phyloP scores from a whole-genome alignment of 345 rosid species.

The Angophora floribunda region DNA sequence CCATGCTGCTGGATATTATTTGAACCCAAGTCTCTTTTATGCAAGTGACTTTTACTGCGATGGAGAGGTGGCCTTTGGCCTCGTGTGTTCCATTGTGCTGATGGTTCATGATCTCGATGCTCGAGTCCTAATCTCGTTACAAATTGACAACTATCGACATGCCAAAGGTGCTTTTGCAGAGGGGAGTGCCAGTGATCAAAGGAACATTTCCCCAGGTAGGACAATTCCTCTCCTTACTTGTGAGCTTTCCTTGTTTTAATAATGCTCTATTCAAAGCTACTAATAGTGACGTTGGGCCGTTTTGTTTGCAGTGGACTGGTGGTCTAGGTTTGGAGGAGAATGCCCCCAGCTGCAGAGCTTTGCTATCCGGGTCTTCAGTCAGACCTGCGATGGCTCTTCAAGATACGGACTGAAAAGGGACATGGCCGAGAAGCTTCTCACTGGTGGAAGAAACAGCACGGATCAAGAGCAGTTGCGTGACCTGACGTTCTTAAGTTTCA shows the following conservation, averaged over 20 bases:
- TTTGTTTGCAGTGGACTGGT: constrained; percentile 38
- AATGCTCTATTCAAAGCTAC: neutral
- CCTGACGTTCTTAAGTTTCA: constrained; percentile 30
- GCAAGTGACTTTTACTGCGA: constrained; percentile 32
- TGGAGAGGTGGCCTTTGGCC: constrained; percentile 35
- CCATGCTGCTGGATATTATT: constrained; percentile 58
- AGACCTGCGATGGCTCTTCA: constrained; percentile 47
- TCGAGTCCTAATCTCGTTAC: constrained; percentile 20
- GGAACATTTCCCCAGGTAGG: constrained; percentile 38
- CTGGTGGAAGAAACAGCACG: neutral
- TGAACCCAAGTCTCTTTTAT: constrained; percentile 51
- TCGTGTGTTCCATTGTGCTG: constrained; percentile 23
- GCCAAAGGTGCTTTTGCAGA: constrained; percentile 26
- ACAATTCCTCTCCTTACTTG: neutral
- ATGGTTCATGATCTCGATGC: constrained; percentile 12
- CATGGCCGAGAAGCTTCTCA: constrained; percentile 34
- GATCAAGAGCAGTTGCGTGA: constrained; percentile 18
- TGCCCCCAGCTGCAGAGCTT: constrained; percentile 44
- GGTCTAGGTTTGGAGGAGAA: constrained; percentile 32
- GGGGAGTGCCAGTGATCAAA: constrained; percentile 25
- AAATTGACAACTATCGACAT: constrained; percentile 28
- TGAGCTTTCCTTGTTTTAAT: neutral
- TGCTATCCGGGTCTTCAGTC: constrained; percentile 35
- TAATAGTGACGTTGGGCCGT: neutral
- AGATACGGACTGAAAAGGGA: constrained; percentile 34